These are phyloP conservation scores for Colletotrichum musae DNA, from an alignment of 2,329 filamentous ascomycete genomes.

Conservation along the genomic window DNA sequence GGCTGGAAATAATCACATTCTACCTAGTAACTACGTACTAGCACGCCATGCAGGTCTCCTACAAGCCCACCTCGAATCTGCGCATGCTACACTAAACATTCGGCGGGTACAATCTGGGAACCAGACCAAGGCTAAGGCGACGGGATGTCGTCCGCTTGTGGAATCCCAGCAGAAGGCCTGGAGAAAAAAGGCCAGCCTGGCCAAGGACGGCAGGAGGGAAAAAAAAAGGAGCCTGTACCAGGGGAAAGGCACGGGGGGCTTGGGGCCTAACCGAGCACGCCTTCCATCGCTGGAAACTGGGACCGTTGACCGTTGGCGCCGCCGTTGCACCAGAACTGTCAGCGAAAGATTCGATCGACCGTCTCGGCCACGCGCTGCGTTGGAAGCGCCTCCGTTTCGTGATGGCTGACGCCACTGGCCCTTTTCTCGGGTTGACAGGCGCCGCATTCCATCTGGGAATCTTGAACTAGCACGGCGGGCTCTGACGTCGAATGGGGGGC, in stretches of 20 bases:
- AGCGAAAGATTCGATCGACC: not conserved
- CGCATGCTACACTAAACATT: not conserved
- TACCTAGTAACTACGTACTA: not conserved
- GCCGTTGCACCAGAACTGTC: not conserved
- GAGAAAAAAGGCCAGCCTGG: not conserved
- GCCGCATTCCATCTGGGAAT: not conserved
- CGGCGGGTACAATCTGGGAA: constrained; percentile 1
- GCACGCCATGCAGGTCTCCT: constrained; percentile 6
- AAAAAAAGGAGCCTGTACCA: too few relatives aligned
- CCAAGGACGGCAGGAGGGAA: too few relatives aligned
- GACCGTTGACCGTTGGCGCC: not conserved
- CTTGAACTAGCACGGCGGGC: not conserved
- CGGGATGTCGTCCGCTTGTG: not conserved
- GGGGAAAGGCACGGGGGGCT: too few relatives aligned
- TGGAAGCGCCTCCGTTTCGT: not conserved
- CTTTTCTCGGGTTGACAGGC: not conserved
- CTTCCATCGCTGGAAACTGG: not conserved
- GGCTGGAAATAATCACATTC: too few relatives aligned
- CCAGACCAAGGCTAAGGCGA: not conserved
- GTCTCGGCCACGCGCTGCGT: not conserved
- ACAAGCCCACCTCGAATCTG: constrained; percentile 9
- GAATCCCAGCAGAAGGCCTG: not conserved
- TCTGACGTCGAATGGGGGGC: not conserved
- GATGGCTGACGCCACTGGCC: not conserved
- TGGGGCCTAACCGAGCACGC: too few relatives aligned